A percentile compares a stretch with the other conserved stretches of the same genome.
phyloP scores from a whole-genome alignment of 306 rosid genomes.

The Vigna radiata region DNA sequence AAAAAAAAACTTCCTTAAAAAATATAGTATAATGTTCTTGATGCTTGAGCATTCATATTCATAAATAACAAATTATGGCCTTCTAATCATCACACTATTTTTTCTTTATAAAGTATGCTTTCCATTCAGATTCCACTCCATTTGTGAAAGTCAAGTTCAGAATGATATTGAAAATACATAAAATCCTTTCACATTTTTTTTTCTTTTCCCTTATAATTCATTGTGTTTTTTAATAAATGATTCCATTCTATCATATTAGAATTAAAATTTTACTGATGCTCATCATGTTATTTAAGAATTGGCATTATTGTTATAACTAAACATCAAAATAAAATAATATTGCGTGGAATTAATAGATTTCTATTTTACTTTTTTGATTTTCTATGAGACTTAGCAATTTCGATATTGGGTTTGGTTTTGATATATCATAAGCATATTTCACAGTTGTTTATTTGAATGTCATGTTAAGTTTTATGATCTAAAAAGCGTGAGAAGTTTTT shows the following conservation, averaged over 20 bases:
- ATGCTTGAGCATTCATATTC: background rate
- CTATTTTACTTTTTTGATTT: background rate
- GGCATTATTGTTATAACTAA: background rate
- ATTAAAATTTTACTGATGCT: background rate
- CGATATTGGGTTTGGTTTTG: background rate
- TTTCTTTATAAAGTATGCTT: background rate
- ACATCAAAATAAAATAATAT: background rate
- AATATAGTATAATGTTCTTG: background rate
- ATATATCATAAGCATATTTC: background rate
- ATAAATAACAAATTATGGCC: constrained; percentile 11
- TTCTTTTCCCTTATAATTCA: no score
- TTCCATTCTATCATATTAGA: background rate
- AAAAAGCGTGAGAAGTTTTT: background rate
- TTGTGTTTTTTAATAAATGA: background rate
- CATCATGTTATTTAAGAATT: background rate
- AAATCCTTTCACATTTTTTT: background rate
- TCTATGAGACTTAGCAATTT: background rate
- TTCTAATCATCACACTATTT: background rate
- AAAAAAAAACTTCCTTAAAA: background rate
- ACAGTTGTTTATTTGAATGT: background rate
- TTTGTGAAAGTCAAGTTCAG: background rate
- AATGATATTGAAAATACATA: background rate
- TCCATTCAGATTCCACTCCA: background rate
- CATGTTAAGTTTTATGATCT: background rate
- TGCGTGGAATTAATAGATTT: background rate